Conservation (phyloP, 768 basidiomycete genomes). For the Mycena olivaceomarginata region DNA sequence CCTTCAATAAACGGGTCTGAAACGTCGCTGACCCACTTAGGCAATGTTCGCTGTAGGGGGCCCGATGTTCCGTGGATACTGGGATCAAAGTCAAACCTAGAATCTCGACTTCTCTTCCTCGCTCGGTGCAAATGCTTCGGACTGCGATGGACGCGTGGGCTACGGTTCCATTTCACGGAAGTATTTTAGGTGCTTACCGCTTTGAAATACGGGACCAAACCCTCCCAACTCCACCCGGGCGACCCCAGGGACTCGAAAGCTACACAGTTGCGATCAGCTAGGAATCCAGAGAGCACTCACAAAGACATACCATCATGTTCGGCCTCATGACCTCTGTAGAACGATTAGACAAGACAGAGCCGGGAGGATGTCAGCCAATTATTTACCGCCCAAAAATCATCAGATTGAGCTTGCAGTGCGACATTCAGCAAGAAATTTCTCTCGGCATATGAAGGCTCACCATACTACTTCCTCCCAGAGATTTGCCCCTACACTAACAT, state of each 20-base stretch:
- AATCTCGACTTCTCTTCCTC: slow-evolving; percentile 8
- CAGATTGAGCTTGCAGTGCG: slow-evolving; percentile 38
- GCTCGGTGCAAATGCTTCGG: slow-evolving; percentile 26
- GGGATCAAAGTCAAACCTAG: slow-evolving; percentile 18
- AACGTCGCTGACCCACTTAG: slow-evolving; percentile 32
- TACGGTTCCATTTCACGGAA: neutral
- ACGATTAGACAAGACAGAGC: neutral
- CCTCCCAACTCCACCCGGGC: slow-evolving; percentile 45
- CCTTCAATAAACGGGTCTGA: slow-evolving; percentile 19
- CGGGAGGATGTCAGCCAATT: neutral
- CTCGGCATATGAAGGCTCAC: slow-evolving; percentile 14
- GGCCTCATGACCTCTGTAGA: slow-evolving; percentile 29
- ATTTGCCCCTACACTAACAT: slow-evolving; percentile 39
- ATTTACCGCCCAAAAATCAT: slow-evolving; percentile 38
- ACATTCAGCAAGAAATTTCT: neutral
- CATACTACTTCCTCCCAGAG: slow-evolving; percentile 40
- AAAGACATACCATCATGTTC: slow-evolving; percentile 43
- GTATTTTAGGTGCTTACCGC: slow-evolving; percentile 11
- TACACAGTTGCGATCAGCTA: neutral
- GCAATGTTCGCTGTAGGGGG: slow-evolving; percentile 37
- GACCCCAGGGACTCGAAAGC: slow-evolving; percentile 42
- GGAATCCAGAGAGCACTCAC: slow-evolving; percentile 30
- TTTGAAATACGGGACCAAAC: slow-evolving; percentile 43
- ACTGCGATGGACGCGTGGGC: neutral
- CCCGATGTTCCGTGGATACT: slow-evolving; percentile 36